Percentiles rank a stretch among this genome's conserved stretches.
Evolutionary conservation across 257 asterid species (phyloP).

Genomic region (Fraxinus quadrangulata): DNA sequence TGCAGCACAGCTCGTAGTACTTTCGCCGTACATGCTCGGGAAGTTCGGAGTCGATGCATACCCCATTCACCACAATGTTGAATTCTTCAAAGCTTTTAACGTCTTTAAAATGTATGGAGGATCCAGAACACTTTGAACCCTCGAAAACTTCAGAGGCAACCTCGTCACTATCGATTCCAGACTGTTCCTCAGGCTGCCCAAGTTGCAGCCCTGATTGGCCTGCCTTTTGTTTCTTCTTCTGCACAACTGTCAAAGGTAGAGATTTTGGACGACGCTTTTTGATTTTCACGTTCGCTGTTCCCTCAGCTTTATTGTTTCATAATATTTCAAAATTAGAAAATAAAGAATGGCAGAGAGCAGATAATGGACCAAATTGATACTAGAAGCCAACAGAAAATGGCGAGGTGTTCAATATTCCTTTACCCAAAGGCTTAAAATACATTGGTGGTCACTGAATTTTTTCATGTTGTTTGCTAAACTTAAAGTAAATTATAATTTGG

Average conservation of each 20-base stretch:
- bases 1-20: constrained; percentile 63
- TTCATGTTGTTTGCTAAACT: neutral
- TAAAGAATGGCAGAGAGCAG: neutral
- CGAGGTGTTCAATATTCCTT: neutral
- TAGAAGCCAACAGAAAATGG: neutral
- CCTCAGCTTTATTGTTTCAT: constrained; percentile 31
- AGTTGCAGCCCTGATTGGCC: constrained; percentile 26
- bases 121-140: constrained; percentile 45
- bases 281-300: constrained; percentile 31
- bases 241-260: constrained; percentile 51
- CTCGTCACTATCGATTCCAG: constrained; percentile 64
- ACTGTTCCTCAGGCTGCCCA: constrained; percentile 49
- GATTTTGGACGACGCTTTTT: constrained; percentile 56
- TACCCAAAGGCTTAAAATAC: neutral
- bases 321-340: no score
- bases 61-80: constrained; percentile 58
- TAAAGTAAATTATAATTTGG: neutral
- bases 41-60: constrained; percentile 60
- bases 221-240: constrained; percentile 44
- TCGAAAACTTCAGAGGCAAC: constrained; percentile 74
- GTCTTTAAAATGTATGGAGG: constrained; percentile 45
- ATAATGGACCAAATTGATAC: neutral
- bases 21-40: constrained; percentile 48
- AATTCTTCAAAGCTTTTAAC: constrained; percentile 56
- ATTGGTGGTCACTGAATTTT: neutral